A percentile compares a stretch with the other conserved stretches of the same genome.
Evolutionary conservation across 768 basidiomycete species (phyloP).

Genomic region (Mycena galopus): DNA sequence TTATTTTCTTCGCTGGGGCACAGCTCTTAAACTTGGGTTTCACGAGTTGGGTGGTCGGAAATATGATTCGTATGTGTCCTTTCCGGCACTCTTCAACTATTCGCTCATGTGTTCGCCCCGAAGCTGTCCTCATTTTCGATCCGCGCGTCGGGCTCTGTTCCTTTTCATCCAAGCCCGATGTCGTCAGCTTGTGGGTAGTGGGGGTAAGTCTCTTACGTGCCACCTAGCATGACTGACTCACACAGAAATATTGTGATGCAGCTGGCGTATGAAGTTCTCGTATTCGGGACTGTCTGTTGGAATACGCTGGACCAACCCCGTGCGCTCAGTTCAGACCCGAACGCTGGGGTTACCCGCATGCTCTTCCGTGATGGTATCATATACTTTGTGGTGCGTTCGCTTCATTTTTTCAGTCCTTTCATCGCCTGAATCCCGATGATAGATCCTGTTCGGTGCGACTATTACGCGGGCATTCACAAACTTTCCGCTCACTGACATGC

Average conservation of each 20-base stretch:
- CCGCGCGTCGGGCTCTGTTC: constrained; percentile 37
- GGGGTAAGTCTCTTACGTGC: constrained; percentile 40
- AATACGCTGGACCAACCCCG: constrained; percentile 45
- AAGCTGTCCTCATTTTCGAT: constrained; percentile 22
- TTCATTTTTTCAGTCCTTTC: background rate
- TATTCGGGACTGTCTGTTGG: constrained; percentile 46
- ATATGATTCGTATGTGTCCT: constrained; percentile 39
- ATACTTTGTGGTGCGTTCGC: constrained; percentile 23
- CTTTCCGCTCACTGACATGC: background rate
- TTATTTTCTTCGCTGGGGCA: constrained; percentile 40
- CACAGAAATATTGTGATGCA: too few species aligned
- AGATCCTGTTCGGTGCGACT: background rate
- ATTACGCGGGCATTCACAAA: background rate
- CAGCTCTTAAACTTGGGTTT: constrained; percentile 38
- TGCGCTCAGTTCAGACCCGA: background rate
- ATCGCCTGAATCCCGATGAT: too few species aligned
- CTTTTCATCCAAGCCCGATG: constrained; percentile 36
- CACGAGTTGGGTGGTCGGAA: constrained; percentile 37
- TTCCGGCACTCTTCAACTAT: too few species aligned
- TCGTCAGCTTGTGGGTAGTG: constrained; percentile 44
- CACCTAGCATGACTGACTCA: too few species aligned
- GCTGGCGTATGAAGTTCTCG: constrained; percentile 46
- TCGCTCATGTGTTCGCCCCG: too few species aligned
- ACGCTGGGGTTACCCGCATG: background rate
- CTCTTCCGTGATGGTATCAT: constrained; percentile 15